Conservation (phyloP, 176 grass and related monocot species). For the Aegilops umbellulata region DNA sequence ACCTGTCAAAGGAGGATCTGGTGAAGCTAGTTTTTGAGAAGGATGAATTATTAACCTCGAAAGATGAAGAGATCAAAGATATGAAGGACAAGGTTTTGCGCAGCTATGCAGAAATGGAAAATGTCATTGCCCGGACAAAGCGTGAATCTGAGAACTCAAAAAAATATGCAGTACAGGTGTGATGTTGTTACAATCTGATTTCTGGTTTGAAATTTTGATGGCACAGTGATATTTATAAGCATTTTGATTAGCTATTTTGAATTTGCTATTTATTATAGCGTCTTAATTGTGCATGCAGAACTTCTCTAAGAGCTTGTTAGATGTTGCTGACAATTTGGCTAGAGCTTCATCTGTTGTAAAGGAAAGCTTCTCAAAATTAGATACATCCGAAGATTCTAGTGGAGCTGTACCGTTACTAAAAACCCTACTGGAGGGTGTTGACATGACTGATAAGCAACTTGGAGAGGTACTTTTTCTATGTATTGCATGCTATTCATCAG, state of each 20-base stretch:
- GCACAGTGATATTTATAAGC: neutral
- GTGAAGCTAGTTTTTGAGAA: conserved; percentile 67
- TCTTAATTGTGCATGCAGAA: conserved; percentile 35
- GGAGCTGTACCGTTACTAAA: conserved; percentile 61
- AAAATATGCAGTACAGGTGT: conserved; percentile 71
- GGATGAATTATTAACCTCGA: conserved; percentile 65
- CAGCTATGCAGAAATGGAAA: conserved; percentile 81
- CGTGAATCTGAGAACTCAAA: conserved; percentile 73
- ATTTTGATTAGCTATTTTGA: neutral
- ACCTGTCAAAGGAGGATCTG: conserved; percentile 59
- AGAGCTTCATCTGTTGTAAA: conserved; percentile 67
- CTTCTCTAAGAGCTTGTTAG: conserved; percentile 67
- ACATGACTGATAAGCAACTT: conserved; percentile 86
- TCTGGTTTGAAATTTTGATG: neutral
- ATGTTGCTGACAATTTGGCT: conserved; percentile 69
- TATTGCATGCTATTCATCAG: neutral
- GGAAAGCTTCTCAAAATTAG: conserved; percentile 66
- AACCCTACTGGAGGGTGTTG: conserved; percentile 67
- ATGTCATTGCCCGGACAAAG: conserved; percentile 61
- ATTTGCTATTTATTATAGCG: neutral
- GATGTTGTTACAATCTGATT: neutral
- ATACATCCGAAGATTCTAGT: conserved; percentile 58
- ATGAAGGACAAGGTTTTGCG: conserved; percentile 70
- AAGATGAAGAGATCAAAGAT: conserved; percentile 65
- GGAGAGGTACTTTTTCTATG: conserved; percentile 40